Percentiles rank a stretch among this genome's conserved stretches.
Conservation (phyloP, 2,329 filamentous ascomycete species). For the Sordariomycetes sp. region DNA sequence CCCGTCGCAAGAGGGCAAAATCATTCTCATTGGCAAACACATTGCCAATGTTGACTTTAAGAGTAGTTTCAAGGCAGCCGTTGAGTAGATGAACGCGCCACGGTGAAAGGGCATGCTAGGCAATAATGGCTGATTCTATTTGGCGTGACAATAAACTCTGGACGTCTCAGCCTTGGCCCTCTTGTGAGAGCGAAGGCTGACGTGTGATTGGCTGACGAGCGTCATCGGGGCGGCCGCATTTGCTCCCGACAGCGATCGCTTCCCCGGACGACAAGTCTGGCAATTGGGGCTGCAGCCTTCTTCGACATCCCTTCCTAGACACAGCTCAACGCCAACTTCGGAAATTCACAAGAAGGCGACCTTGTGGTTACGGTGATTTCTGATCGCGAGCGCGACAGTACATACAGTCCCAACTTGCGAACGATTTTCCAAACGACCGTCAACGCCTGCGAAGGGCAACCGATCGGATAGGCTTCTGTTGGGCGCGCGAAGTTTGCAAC, state of each 20-base stretch:
- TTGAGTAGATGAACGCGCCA: conserved; percentile 10
- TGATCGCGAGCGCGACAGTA: too few relatives aligned
- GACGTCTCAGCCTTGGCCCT: conserved; percentile 12
- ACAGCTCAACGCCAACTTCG: not conserved
- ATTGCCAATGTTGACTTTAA: conserved; percentile 42
- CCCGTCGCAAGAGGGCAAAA: conserved; percentile 36
- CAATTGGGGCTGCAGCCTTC: conserved; percentile 16
- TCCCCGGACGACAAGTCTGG: conserved; percentile 8
- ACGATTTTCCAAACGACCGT: too few relatives aligned
- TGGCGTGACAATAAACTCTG: not conserved
- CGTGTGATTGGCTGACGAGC: conserved; percentile 16
- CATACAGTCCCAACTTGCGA: too few relatives aligned
- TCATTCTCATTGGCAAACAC: conserved; percentile 55
- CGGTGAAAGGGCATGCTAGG: not conserved
- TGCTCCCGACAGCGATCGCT: conserved; percentile 16
- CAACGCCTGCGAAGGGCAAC: too few relatives aligned
- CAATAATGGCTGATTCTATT: not conserved
- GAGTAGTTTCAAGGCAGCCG: conserved; percentile 26
- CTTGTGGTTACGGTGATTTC: too few relatives aligned
- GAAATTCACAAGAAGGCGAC: not conserved
- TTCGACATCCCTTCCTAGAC: too few relatives aligned
- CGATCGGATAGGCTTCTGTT: too few relatives aligned
- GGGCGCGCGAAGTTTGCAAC: conserved; percentile 20
- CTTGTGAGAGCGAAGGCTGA: not conserved
- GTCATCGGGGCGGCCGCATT: conserved; percentile 28